These are phyloP conservation scores for Cladosporium colombiae DNA, from an alignment of 2,329 filamentous ascomycete genomes.

Conservation along the genomic window DNA sequence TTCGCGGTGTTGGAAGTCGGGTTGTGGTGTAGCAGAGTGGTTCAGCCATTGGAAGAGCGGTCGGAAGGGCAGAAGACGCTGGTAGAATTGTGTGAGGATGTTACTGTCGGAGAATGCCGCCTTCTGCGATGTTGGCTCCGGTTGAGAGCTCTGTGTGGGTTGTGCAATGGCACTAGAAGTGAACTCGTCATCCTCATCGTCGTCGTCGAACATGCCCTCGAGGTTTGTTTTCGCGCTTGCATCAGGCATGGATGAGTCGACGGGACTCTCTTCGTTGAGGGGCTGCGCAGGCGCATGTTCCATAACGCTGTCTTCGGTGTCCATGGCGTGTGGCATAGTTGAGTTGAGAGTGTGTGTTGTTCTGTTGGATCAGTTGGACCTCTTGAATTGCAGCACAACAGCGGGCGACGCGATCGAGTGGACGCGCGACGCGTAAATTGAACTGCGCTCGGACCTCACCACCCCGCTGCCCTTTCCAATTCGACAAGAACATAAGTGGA, in stretches of 20 bases:
- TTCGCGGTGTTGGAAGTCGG: slow-evolving; percentile 89
- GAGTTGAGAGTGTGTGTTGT: slow-evolving; percentile 42
- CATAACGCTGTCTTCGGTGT: slow-evolving; percentile 37
- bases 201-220: slow-evolving; percentile 62
- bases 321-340: slow-evolving; percentile 28
- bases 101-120: slow-evolving; percentile 66
- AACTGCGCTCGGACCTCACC: neutral
- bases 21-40: slow-evolving; percentile 80
- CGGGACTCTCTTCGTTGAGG: slow-evolving; percentile 22
- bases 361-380: slow-evolving; percentile 14
- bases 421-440: slow-evolving; percentile 8
- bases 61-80: slow-evolving; percentile 91
- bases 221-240: slow-evolving; percentile 35
- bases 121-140: slow-evolving; percentile 25
- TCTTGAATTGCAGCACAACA: neutral
- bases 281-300: slow-evolving; percentile 33
- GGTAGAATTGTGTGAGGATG: slow-evolving; percentile 90
- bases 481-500: neutral
- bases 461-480: neutral
- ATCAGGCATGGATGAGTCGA: slow-evolving; percentile 13
- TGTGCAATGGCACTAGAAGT: slow-evolving; percentile 55
- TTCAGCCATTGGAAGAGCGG: slow-evolving; percentile 98
- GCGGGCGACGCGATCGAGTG: neutral
- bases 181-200: slow-evolving; percentile 59
- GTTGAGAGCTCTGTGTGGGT: slow-evolving; percentile 44